These are phyloP conservation scores for Phialophora chinensis DNA, from an alignment of 2,329 filamentous ascomycete species.

Conservation along the genomic window DNA sequence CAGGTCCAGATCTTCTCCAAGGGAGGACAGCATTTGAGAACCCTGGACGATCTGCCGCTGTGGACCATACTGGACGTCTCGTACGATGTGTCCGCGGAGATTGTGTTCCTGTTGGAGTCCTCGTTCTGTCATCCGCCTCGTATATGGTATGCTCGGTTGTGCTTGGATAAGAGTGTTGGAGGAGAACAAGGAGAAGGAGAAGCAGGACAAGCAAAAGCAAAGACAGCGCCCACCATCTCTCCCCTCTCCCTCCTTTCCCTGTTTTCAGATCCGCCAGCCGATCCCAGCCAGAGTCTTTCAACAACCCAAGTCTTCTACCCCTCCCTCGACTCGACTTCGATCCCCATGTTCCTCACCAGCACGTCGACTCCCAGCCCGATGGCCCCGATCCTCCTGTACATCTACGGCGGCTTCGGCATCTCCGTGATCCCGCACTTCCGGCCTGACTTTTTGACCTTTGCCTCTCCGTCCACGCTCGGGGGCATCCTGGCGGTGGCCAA, in stretches of 20 bases:
- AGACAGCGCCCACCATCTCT: not conserved
- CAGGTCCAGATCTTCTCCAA: constrained; percentile 20
- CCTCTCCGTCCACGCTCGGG: not conserved
- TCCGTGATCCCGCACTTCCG: constrained; percentile 25
- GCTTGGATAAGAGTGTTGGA: not conserved
- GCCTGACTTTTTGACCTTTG: constrained; percentile 15
- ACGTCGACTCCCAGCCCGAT: not conserved
- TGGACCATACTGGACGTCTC: constrained; percentile 20
- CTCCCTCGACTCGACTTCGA: constrained; percentile 14
- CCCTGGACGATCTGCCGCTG: constrained; percentile 14
- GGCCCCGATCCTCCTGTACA: constrained; percentile 14
- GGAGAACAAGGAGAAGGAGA: not conserved
- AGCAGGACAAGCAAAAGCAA: too few relatives aligned
- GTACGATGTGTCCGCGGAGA: constrained; percentile 4
- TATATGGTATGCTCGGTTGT: constrained; percentile 10
- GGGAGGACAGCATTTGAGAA: not conserved
- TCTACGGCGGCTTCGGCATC: constrained; percentile 18
- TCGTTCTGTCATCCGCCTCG: constrained; percentile 18
- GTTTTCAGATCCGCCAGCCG: not conserved
- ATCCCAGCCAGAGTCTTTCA: not conserved
- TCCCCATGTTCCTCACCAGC: constrained; percentile 24
- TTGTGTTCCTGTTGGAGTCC: constrained; percentile 17
- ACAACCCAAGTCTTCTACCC: constrained; percentile 22
- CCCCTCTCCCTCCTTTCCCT: constrained; percentile 5
- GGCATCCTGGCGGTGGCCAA: constrained; percentile 20